Percentiles rank a stretch among this genome's conserved stretches.
These are phyloP conservation scores for Pseudonitzschia multiseries DNA, from an alignment of 108 stramenopile species.

Conservation along the genomic window DNA sequence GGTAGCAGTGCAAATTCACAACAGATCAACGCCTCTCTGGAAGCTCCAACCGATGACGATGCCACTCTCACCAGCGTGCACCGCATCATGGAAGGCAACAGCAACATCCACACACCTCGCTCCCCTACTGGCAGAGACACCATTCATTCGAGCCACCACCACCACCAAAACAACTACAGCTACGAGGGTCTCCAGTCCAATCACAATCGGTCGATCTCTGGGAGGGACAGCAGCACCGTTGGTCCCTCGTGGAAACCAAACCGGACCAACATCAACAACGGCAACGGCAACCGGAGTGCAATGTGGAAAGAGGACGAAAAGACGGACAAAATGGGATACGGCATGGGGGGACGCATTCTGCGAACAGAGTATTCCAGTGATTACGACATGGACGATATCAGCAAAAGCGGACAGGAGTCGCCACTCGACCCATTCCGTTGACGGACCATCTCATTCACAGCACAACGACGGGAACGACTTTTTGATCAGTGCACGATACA, in stretches of 20 bases:
- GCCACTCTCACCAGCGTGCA: slow-evolving; percentile 48
- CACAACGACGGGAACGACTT: slow-evolving; percentile 30
- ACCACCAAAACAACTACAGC: background rate
- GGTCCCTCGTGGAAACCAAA: slow-evolving; percentile 12
- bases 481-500: slow-evolving; percentile 11
- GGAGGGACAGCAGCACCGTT: slow-evolving; percentile 1
- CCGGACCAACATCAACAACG: background rate
- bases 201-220: background rate
- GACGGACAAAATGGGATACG: slow-evolving; percentile 13
- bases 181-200: slow-evolving; percentile 3
- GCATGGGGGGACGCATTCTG: slow-evolving; percentile 10
- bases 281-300: slow-evolving; percentile 17
- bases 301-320: slow-evolving; percentile 27
- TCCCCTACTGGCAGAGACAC: background rate
- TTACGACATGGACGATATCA: slow-evolving; percentile 38
- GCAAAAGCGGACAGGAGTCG: slow-evolving; percentile 26
- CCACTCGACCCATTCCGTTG: slow-evolving; percentile 18
- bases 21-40: slow-evolving; percentile 20
- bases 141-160: background rate
- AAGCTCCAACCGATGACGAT: slow-evolving; percentile 36
- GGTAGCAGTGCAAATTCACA: background rate
- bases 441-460: slow-evolving; percentile 21
- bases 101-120: background rate
- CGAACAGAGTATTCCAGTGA: slow-evolving; percentile 35
- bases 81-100: slow-evolving; percentile 30